These are phyloP conservation scores for Arthrinium phaeospermum DNA, from an alignment of 2,329 filamentous ascomycete species.

Conservation along the genomic window DNA sequence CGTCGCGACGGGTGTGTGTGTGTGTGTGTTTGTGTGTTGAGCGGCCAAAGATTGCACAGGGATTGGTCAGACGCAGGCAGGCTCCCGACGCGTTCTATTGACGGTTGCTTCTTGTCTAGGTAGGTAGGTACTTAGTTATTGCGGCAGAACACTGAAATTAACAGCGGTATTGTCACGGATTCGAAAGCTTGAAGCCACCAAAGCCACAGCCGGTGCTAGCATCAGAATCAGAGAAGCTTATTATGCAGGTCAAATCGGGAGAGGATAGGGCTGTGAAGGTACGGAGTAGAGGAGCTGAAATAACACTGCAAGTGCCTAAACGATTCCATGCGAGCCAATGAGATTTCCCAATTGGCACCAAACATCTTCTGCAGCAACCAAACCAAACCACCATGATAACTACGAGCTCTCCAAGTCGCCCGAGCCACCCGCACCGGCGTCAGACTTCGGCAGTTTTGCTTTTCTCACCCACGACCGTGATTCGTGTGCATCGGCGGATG, in stretches of 20 bases:
- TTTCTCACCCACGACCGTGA: background rate
- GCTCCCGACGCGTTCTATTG: background rate
- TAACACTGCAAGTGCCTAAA: background rate
- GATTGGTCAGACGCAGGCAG: background rate
- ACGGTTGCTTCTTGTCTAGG: background rate
- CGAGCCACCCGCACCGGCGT: background rate
- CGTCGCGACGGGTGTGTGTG: background rate
- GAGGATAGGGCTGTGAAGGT: background rate
- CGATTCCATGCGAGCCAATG: background rate
- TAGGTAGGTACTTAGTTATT: background rate
- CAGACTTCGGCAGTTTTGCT: background rate
- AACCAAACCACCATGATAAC: background rate
- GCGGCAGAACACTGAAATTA: background rate
- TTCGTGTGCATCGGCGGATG: background rate
- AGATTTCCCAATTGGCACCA: background rate
- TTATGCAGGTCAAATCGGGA: background rate
- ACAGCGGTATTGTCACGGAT: background rate
- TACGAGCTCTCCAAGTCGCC: background rate
- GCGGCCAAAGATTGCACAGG: constrained; percentile 26
- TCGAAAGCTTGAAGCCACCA: background rate
- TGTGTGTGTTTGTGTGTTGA: constrained; percentile 34
- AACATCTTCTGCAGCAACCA: background rate
- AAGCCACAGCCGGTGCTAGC: background rate
- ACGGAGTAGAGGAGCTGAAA: background rate
- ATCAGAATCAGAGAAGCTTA: background rate